phyloP scores from a whole-genome alignment of 306 rosid species.

The apple (Malus domestica) region ASM211411v1 NC_041802.1:5935501-5936000 shows the following conservation, averaged over 20 bases:
- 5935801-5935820: background rate
- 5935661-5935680: no score
- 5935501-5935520: background rate
- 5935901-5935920: background rate
- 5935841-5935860: background rate
- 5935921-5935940: background rate
- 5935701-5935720: no score
- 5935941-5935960: background rate
- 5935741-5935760: no score
- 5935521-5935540: background rate
- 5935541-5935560: no score
- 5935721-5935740: no score
- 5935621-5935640: no score
- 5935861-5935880: background rate
- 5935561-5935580: no score
- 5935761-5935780: no score
- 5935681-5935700: accelerated
- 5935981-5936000: background rate
- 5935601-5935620: no score
- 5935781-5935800: background rate
- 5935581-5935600: no score
- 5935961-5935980: no score
- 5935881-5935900: background rate
- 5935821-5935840: background rate
- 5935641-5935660: accelerated